Conservation (phyloP, 768 basidiomycete species). For the Suillus hirtellus region DNA sequence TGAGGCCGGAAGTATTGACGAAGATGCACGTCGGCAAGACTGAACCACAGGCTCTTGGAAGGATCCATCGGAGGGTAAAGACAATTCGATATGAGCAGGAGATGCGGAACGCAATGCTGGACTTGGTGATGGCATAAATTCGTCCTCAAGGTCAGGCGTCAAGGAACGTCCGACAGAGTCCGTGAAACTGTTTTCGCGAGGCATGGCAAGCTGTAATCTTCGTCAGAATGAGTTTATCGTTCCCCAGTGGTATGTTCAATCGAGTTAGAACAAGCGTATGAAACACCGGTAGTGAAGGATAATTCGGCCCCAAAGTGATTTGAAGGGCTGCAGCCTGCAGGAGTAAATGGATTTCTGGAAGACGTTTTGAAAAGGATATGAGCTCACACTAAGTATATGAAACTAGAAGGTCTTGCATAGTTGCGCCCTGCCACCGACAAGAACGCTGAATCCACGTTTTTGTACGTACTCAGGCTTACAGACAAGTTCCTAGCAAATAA, state of each 20-base stretch:
- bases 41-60: constrained; percentile 3
- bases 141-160: constrained; percentile 59
- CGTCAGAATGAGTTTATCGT: background rate
- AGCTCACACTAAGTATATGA: background rate
- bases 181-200: constrained; percentile 66
- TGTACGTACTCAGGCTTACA: background rate
- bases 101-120: constrained; percentile 8
- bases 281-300: background rate
- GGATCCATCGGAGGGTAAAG: constrained; percentile 4
- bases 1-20: background rate
- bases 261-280: background rate
- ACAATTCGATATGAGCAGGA: constrained; percentile 21
- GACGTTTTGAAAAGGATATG: background rate
- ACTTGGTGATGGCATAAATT: constrained; percentile 10
- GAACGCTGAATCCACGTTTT: background rate
- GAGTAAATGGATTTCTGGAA: background rate
- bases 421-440: background rate
- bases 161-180: constrained; percentile 68
- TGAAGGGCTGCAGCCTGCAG: background rate
- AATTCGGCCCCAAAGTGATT: background rate
- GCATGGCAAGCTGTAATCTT: constrained; percentile 39
- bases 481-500: no score
- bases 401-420: background rate
- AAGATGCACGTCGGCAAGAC: background rate
- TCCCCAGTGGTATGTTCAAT: background rate